A percentile compares a stretch with the other conserved stretches of the same genome.
phyloP scores from a whole-genome alignment of 139 green algal genomes.

The Raphidocelis subcapitata region DNA sequence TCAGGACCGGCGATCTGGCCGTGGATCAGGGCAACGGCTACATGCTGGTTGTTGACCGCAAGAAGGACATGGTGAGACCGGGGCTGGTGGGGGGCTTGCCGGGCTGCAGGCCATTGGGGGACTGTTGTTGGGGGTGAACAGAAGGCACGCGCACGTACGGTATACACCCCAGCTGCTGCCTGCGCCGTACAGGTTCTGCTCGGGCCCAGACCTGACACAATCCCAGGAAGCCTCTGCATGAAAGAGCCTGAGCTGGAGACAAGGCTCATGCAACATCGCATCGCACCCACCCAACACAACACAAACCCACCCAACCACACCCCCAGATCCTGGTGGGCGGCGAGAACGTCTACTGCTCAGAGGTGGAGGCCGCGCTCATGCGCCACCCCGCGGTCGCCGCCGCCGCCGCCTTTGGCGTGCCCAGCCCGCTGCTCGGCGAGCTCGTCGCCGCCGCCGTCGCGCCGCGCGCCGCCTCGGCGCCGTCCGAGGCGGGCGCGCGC shows the following conservation, averaged over 20 bases:
- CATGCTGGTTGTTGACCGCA: conserved; percentile 80
- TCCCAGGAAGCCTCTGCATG: no score
- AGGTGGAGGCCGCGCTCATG: conserved; percentile 84
- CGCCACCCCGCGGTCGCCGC: conserved; percentile 63
- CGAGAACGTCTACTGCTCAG: conserved; percentile 90
- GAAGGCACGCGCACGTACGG: no score
- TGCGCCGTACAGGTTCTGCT: no score
- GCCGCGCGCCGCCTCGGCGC: conserved; percentile 8
- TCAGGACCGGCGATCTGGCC: conserved; percentile 79
- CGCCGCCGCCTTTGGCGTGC: conserved; percentile 78
- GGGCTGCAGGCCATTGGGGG: neutral
- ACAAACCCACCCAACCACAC: no score
- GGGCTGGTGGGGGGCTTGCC: no score
- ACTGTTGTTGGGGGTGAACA: neutral
- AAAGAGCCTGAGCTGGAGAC: no score
- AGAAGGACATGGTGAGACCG: conserved; percentile 83
- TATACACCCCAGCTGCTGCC: no score
- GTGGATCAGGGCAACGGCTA: conserved; percentile 48
- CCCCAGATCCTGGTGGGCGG: neutral
- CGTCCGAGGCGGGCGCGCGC: neutral
- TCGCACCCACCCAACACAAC: no score
- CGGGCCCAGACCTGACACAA: no score
- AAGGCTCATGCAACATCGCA: no score
- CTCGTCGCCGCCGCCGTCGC: conserved; percentile 54
- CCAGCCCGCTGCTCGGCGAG: conserved; percentile 79